Percentiles rank a stretch among this genome's conserved stretches.
These are phyloP conservation scores for Fusarium marasasianum DNA, from an alignment of 2,329 filamentous ascomycete species.

Conservation along the genomic window DNA sequence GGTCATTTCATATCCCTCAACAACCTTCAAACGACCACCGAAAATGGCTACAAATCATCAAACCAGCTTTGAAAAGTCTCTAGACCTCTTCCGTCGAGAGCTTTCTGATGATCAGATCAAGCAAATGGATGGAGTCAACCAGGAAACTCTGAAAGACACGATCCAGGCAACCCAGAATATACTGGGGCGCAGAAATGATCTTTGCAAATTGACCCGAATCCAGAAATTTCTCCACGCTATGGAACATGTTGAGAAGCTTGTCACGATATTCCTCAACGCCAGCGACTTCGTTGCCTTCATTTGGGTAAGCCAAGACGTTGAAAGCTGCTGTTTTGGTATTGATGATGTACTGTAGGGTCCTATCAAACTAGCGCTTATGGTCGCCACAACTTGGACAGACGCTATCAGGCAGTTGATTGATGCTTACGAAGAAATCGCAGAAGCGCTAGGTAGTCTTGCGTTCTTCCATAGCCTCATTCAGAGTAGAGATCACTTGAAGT, in stretches of 20 bases:
- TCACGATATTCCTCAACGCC: neutral
- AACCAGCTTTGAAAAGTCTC: neutral
- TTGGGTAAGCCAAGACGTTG: neutral
- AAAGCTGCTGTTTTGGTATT: accelerated
- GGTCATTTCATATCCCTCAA: accelerated
- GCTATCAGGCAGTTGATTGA: neutral
- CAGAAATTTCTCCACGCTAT: neutral
- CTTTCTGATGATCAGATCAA: neutral
- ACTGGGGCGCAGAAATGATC: neutral
- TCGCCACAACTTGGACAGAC: neutral
- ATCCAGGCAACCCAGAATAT: neutral
- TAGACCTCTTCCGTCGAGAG: neutral
- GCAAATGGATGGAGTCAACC: accelerated
- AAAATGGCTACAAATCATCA: neutral
- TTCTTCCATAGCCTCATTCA: neutral
- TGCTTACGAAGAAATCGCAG: neutral
- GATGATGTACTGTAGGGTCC: neutral
- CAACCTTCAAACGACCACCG: accelerated
- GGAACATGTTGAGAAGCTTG: neutral
- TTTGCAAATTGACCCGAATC: neutral
- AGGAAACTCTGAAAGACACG: accelerated
- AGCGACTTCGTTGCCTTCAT: neutral
- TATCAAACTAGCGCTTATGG: constrained; percentile 1
- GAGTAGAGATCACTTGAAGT: accelerated
- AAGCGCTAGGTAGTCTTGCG: accelerated